These are phyloP conservation scores for Termitomyces sp. DNA, from an alignment of 768 basidiomycete genomes.

Conservation along the genomic window DNA sequence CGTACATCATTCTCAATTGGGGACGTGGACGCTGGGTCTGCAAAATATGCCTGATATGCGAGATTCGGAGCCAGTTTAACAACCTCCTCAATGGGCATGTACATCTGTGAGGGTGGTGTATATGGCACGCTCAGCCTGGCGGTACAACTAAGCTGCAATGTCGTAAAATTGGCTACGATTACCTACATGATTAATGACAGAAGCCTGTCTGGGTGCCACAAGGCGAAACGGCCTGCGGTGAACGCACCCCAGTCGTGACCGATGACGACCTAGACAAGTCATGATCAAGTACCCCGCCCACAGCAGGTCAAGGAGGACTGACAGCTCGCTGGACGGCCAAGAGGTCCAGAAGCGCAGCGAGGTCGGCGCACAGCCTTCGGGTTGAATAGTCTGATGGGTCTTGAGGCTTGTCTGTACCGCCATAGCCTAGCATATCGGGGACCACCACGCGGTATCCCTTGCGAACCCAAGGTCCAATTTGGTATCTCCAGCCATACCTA, in stretches of 20 bases:
- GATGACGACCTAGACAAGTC: conserved; percentile 46
- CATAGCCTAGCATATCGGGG: conserved; percentile 64
- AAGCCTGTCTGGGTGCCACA: conserved; percentile 68
- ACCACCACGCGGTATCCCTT: conserved; percentile 61
- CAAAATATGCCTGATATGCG: conserved; percentile 69
- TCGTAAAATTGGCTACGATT: not conserved
- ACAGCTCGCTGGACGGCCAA: conserved; percentile 53
- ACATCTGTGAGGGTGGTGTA: conserved; percentile 49
- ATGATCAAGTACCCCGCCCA: not conserved
- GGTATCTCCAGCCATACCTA: conserved; percentile 75
- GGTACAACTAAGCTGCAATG: not conserved
- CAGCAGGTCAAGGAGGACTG: conserved; percentile 21
- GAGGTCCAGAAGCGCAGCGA: conserved; percentile 61
- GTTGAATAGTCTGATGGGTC: conserved; percentile 54
- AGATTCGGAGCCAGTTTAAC: conserved; percentile 50
- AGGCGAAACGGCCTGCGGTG: conserved; percentile 59
- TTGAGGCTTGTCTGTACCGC: conserved; percentile 58
- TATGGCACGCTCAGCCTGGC: conserved; percentile 65
- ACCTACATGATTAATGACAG: conserved; percentile 57
- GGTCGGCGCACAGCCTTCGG: conserved; percentile 56
- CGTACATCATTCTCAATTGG: conserved; percentile 59
- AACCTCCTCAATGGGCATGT: conserved; percentile 48
- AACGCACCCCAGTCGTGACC: conserved; percentile 84
- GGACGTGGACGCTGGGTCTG: conserved; percentile 42
- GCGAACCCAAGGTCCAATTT: conserved; percentile 67